A percentile compares a stretch with the other conserved stretches of the same genome.
These are phyloP conservation scores for Mycena haematopus DNA, from an alignment of 768 basidiomycete genomes.

Conservation along the genomic window DNA sequence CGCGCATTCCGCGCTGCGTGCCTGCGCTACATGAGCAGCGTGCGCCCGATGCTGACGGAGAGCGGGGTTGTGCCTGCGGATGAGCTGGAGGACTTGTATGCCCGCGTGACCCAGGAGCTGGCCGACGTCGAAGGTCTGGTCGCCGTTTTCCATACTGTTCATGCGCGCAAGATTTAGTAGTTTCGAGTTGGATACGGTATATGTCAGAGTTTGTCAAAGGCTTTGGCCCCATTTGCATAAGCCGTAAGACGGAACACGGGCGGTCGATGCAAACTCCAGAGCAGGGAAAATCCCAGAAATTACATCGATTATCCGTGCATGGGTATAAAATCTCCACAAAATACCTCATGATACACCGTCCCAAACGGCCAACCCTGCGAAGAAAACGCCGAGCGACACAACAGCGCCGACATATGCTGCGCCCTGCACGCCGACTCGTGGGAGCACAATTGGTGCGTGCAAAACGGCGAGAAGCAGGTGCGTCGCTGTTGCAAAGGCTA, in stretches of 20 bases:
- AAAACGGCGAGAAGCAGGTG: conserved; percentile 65
- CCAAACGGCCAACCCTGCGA: conserved; percentile 78
- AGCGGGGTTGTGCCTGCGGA: conserved; percentile 40
- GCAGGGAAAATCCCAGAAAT: background rate
- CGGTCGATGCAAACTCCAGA: too few species aligned
- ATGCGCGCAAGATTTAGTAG: conserved; percentile 40
- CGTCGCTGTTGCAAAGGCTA: conserved; percentile 45
- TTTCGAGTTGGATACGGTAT: background rate
- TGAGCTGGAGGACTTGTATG: conserved; percentile 47
- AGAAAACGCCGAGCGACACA: conserved; percentile 71
- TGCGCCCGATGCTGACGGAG: conserved; percentile 54
- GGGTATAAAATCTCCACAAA: background rate
- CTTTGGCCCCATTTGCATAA: too few species aligned
- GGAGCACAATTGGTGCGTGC: conserved; percentile 71
- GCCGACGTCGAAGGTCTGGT: conserved; percentile 53
- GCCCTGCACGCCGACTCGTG: conserved; percentile 76
- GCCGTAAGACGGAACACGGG: too few species aligned
- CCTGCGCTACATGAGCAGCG: conserved; percentile 52
- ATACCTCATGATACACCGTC: conserved; percentile 56
- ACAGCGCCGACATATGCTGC: conserved; percentile 75
- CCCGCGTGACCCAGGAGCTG: conserved; percentile 55
- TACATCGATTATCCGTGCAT: conserved; percentile 10
- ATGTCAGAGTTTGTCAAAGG: too few species aligned
- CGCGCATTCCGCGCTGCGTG: conserved; percentile 46
- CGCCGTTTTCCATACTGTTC: conserved; percentile 54